Percentiles rank a stretch among this genome's conserved stretches.
These are phyloP conservation scores for Gymnopilus junonius DNA, from an alignment of 768 basidiomycete genomes.

Conservation along the genomic window DNA sequence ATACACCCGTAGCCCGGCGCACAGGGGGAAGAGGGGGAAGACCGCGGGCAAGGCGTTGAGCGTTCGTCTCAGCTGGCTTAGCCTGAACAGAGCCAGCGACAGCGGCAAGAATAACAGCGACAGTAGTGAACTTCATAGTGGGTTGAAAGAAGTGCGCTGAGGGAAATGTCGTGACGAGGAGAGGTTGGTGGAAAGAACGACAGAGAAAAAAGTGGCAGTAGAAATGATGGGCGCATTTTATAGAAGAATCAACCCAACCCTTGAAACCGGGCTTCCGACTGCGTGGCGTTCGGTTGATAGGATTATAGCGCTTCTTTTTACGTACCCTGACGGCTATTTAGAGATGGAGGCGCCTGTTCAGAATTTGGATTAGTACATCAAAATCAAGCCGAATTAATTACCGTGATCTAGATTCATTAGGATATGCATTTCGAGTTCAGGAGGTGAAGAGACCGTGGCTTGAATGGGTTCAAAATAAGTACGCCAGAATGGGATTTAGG, in stretches of 20 bases:
- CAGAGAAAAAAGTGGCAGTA: neutral
- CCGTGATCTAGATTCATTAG: neutral
- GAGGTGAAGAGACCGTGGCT: neutral
- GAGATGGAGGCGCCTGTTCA: conserved; percentile 5
- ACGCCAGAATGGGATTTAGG: conserved; percentile 2
- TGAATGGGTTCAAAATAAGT: neutral
- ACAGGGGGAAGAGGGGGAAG: conserved; percentile 52
- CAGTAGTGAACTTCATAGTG: conserved; percentile 45
- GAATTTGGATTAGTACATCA: conserved; percentile 2
- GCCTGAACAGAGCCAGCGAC: conserved; percentile 42
- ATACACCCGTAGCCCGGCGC: conserved; percentile 38
- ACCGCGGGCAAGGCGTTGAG: conserved; percentile 56
- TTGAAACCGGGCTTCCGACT: conserved; percentile 2
- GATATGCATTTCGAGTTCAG: neutral
- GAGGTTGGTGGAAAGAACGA: conserved; percentile 12
- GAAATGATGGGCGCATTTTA: conserved; percentile 5
- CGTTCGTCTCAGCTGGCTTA: conserved; percentile 49
- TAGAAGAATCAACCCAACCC: conserved; percentile 1
- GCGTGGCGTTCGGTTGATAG: conserved; percentile 4
- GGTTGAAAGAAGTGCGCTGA: neutral
- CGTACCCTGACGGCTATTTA: neutral
- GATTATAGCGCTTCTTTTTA: conserved; percentile 5
- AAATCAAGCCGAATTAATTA: conserved; percentile 1
- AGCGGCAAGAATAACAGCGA: conserved; percentile 42
- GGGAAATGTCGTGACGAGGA: conserved; percentile 16